phyloP scores from a whole-genome alignment of 2,329 filamentous ascomycete species.

The Helotiales sp. region DNA sequence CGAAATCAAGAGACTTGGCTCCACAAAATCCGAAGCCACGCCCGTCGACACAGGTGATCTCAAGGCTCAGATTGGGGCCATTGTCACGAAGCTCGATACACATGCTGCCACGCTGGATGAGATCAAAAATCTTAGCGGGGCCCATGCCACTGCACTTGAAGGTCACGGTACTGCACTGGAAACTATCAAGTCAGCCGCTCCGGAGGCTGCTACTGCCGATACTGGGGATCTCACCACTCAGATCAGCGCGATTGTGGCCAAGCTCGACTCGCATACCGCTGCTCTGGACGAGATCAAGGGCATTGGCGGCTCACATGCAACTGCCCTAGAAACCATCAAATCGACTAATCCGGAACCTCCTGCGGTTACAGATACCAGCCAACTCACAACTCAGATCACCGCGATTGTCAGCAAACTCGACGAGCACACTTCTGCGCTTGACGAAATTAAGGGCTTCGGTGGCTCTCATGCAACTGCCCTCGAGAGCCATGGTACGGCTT shows the following conservation, averaged over 20 bases:
- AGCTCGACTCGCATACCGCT: constrained; percentile 19
- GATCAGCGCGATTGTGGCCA: constrained; percentile 13
- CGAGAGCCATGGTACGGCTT: constrained; percentile 12
- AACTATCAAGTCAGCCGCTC: constrained; percentile 15
- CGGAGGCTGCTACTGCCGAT: neutral
- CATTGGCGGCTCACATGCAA: constrained; percentile 8
- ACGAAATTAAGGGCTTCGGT: constrained; percentile 28
- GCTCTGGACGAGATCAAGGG: constrained; percentile 28
- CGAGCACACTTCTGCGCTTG: constrained; percentile 24
- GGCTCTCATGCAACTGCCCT: constrained; percentile 11
- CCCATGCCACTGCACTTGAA: constrained; percentile 21
- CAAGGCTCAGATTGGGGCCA: constrained; percentile 20
- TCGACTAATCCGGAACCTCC: constrained; percentile 3
- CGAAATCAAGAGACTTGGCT: constrained; percentile 25
- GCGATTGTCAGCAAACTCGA: constrained; percentile 22
- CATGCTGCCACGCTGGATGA: constrained; percentile 30
- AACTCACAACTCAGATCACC: constrained; percentile 19
- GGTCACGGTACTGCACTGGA: constrained; percentile 31
- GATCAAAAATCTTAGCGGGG: constrained; percentile 21
- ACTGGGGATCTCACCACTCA: constrained; percentile 7
- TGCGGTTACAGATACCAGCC: neutral
- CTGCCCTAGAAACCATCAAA: constrained; percentile 18
- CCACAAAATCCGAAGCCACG: neutral
- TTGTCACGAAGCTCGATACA: constrained; percentile 19
- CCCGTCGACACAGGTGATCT: neutral